Evolutionary conservation across 148 eudicot species (phyloP).

Genomic region (Fallopia convolvulus): DNA sequence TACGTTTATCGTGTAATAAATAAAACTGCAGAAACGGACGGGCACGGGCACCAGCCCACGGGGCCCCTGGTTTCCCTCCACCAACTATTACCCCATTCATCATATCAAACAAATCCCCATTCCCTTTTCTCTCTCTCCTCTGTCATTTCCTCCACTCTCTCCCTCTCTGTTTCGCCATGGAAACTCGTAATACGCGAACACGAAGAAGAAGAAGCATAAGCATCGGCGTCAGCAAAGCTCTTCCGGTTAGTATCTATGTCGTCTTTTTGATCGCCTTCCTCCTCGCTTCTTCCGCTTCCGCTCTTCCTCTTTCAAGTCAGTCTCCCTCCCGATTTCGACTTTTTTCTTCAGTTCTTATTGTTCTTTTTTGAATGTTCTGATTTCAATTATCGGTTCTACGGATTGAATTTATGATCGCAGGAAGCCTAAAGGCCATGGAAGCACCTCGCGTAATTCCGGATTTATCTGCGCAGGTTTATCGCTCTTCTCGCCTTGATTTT

Average conservation of each 20-base stretch:
- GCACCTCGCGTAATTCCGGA: background rate
- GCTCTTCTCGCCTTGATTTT: background rate
- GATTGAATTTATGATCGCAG: background rate
- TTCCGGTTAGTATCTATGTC: background rate
- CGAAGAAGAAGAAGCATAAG: background rate
- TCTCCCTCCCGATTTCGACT: background rate
- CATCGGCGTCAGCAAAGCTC: background rate
- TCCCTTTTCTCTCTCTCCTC: background rate
- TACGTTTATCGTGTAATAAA: too few relatives aligned
- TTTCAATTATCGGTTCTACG: background rate
- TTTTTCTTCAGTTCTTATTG: background rate
- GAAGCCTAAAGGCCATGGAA: background rate
- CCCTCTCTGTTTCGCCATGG: background rate
- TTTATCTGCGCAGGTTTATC: background rate
- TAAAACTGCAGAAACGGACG: too few relatives aligned
- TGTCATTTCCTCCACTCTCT: background rate
- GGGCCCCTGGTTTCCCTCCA: background rate
- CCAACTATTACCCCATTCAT: background rate
- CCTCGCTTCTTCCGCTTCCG: background rate
- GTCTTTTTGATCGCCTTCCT: background rate
- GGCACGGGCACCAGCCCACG: background rate
- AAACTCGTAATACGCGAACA: background rate
- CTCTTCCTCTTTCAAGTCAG: constrained; percentile 1
- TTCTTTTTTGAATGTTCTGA: background rate
- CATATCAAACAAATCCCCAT: background rate